These are phyloP conservation scores for Sclerotinia borealis DNA, from an alignment of 2,329 filamentous ascomycete species.

Conservation along the genomic window DNA sequence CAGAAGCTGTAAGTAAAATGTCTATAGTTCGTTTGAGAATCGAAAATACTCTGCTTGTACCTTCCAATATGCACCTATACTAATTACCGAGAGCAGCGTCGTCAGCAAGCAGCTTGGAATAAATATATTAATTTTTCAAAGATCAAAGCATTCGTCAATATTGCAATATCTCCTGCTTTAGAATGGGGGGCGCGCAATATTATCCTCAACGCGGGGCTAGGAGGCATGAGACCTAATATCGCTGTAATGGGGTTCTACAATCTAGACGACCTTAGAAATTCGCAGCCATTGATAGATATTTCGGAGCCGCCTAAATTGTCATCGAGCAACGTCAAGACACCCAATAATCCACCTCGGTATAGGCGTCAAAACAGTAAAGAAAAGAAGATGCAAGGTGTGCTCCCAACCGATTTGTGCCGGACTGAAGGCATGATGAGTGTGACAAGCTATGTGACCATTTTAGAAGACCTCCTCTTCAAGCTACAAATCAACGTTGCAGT, in stretches of 20 bases:
- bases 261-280: conserved; percentile 65
- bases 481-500: conserved; percentile 80
- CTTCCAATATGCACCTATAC: not conserved
- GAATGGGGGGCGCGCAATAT: conserved; percentile 83
- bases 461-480: conserved; percentile 74
- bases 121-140: conserved; percentile 81
- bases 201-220: conserved; percentile 72
- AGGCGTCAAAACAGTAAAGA: conserved; percentile 49
- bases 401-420: conserved; percentile 65
- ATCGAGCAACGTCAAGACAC: conserved; percentile 17
- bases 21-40: not conserved
- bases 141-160: conserved; percentile 85
- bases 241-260: conserved; percentile 77
- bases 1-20: conserved; percentile 51
- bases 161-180: conserved; percentile 73
- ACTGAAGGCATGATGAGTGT: conserved; percentile 63
- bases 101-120: conserved; percentile 73
- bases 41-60: not conserved
- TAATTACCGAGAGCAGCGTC: conserved; percentile 37
- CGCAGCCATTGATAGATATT: conserved; percentile 50
- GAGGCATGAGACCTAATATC: conserved; percentile 86
- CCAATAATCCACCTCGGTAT: conserved; percentile 23
- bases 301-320: conserved; percentile 41
- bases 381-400: conserved; percentile 48
- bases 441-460: conserved; percentile 71